phyloP scores from a whole-genome alignment of 345 rosid genomes.

The Lumnitzera racemosa region DNA sequence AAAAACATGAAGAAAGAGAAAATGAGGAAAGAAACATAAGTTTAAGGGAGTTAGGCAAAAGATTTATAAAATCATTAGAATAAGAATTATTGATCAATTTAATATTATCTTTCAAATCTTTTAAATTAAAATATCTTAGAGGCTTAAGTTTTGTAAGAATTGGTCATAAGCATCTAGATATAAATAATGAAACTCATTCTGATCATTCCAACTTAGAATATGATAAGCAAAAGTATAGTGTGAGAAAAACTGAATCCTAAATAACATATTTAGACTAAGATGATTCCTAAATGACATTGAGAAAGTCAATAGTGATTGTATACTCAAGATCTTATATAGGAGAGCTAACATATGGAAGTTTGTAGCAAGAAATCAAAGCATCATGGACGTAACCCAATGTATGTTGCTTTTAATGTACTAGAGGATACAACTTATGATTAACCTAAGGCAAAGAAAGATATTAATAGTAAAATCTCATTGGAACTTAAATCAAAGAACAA shows the following conservation, averaged over 20 bases:
- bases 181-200: conserved; percentile 29
- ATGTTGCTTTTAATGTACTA: conserved; percentile 10
- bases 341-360: conserved; percentile 31
- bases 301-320: conserved; percentile 39
- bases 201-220: conserved; percentile 25
- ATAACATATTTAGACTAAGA: conserved; percentile 29
- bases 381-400: not conserved
- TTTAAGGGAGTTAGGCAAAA: too few species aligned
- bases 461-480: too few species aligned
- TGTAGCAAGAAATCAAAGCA: conserved; percentile 36
- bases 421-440: conserved; percentile 18
- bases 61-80: too few species aligned
- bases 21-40: too few species aligned
- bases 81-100: too few species aligned
- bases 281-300: conserved; percentile 34
- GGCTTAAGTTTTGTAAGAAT: conserved; percentile 11
- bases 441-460: not conserved
- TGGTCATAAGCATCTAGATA: conserved; percentile 32
- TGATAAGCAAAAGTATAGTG: conserved; percentile 39
- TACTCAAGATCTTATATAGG: conserved; percentile 38
- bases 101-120: too few species aligned
- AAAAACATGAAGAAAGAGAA: too few species aligned
- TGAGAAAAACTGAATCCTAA: conserved; percentile 34
- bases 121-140: too few species aligned
- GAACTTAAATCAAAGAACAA: too few species aligned